These are phyloP conservation scores for Yamadazyma paraphyllophila DNA, from an alignment of 805 yeast species.

Conservation along the genomic window DNA sequence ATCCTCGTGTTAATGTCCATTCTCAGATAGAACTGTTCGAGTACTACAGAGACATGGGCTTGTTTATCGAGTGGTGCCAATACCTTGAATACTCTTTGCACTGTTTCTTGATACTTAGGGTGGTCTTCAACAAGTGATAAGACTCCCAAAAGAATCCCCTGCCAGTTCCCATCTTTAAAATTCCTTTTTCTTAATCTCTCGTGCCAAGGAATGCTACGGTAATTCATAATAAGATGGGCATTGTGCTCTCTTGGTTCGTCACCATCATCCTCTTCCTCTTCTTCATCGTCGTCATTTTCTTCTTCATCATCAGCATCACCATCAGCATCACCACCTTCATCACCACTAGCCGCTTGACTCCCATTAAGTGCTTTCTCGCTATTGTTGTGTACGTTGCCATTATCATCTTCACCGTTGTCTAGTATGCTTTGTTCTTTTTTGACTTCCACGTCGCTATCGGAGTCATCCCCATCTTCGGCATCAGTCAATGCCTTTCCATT, in stretches of 20 bases:
- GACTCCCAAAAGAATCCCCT: constrained; percentile 70
- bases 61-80: constrained; percentile 57
- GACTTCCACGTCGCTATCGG: constrained; percentile 23
- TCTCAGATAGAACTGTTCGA: constrained; percentile 52
- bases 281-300: constrained; percentile 15
- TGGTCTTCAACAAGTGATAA: constrained; percentile 59
- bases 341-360: constrained; percentile 18
- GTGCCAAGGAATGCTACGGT: constrained; percentile 68
- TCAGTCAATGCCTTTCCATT: constrained; percentile 15
- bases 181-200: constrained; percentile 71
- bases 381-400: constrained; percentile 21
- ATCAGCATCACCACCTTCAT: constrained; percentile 10
- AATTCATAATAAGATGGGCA: constrained; percentile 50
- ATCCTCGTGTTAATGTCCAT: constrained; percentile 56
- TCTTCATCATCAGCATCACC: constrained; percentile 17
- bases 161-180: constrained; percentile 86
- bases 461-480: constrained; percentile 18
- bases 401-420: constrained; percentile 17
- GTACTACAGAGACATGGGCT: constrained; percentile 50
- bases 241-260: constrained; percentile 31
- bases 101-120: constrained; percentile 50
- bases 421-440: constrained; percentile 15
- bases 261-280: constrained; percentile 19
- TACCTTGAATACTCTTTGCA: constrained; percentile 47
- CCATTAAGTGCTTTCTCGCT: constrained; percentile 10